A percentile compares a stretch with the other conserved stretches of the same genome.
Evolutionary conservation across 1,284 basidiomycete genomes (phyloP).

Genomic region (Ustilago esculenta): DNA sequence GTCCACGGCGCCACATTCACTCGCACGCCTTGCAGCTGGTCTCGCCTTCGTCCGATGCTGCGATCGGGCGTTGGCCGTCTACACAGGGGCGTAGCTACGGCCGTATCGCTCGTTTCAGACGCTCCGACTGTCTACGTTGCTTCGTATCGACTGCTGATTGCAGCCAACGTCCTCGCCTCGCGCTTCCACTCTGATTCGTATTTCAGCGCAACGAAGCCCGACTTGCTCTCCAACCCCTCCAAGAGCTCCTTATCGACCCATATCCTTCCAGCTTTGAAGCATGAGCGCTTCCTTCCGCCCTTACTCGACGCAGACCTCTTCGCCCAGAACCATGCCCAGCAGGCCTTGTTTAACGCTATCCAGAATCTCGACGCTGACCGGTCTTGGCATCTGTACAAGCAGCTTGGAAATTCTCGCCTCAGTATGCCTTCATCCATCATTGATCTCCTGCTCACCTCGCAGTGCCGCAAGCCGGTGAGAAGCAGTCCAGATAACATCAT

Average conservation of each 20-base stretch:
- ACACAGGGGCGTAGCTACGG: conserved; percentile 22
- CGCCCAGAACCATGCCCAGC: conserved; percentile 11
- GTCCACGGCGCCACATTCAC: conserved; percentile 9
- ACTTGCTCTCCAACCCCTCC: not conserved
- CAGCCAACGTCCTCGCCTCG: not conserved
- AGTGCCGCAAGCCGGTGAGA: conserved; percentile 32
- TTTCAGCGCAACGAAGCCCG: conserved; percentile 26
- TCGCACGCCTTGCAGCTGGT: conserved; percentile 12
- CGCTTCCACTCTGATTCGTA: conserved; percentile 20
- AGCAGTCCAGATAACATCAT: conserved; percentile 4
- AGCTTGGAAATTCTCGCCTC: conserved; percentile 19
- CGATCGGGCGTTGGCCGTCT: conserved; percentile 30
- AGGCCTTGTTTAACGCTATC: conserved; percentile 15
- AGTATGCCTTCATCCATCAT: conserved; percentile 9
- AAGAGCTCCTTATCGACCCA: not conserved
- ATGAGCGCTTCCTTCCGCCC: conserved; percentile 33
- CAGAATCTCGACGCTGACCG: conserved; percentile 26
- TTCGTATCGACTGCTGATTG: too few species aligned
- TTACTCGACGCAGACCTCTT: conserved; percentile 17
- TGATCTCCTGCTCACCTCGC: conserved; percentile 26
- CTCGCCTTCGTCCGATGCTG: conserved; percentile 27
- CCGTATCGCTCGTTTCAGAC: conserved; percentile 5
- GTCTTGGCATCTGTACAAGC: conserved; percentile 28
- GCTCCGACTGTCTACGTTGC: too few species aligned
- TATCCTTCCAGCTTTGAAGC: not conserved